Evolutionary conservation across 352 stramenopile genomes (phyloP).

Genomic region (Blastocystis sp.): DNA sequence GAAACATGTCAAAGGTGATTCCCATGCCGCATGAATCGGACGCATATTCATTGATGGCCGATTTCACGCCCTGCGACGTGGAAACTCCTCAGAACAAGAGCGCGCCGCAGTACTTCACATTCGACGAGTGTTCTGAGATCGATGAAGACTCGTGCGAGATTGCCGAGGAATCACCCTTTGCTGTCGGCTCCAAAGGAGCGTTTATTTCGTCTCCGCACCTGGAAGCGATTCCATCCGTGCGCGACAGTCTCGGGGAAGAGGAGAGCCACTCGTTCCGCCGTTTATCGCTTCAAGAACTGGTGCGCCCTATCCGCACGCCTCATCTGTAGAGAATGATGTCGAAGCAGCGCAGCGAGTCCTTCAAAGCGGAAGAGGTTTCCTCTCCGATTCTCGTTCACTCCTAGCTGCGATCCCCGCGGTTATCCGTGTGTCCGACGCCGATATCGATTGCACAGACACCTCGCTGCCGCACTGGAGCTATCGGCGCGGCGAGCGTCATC

Average conservation of each 20-base stretch:
- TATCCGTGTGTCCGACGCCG: background rate
- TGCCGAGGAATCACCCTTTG: background rate
- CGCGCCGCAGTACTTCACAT: slow-evolving; percentile 25
- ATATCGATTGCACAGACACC: background rate
- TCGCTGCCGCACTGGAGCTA: background rate
- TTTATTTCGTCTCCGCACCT: background rate
- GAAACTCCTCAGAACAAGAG: background rate
- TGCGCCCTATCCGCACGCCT: background rate
- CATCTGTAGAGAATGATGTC: background rate
- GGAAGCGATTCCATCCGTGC: background rate
- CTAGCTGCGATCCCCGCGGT: slow-evolving; percentile 24
- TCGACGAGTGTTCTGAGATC: slow-evolving; percentile 22
- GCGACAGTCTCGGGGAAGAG: background rate
- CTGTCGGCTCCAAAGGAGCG: background rate
- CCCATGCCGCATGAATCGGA: too few species aligned
- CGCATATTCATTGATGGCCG: too few species aligned
- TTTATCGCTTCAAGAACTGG: background rate
- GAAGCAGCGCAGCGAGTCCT: background rate
- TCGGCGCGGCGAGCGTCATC: slow-evolving; percentile 1
- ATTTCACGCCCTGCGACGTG: too few species aligned
- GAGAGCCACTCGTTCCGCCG: background rate
- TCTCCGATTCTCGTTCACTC: background rate
- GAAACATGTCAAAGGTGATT: background rate
- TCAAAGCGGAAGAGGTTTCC: background rate
- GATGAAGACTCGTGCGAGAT: background rate